phyloP scores from a whole-genome alignment of 345 rosid genomes.

The Eucalyptus pauciflora region DNA sequence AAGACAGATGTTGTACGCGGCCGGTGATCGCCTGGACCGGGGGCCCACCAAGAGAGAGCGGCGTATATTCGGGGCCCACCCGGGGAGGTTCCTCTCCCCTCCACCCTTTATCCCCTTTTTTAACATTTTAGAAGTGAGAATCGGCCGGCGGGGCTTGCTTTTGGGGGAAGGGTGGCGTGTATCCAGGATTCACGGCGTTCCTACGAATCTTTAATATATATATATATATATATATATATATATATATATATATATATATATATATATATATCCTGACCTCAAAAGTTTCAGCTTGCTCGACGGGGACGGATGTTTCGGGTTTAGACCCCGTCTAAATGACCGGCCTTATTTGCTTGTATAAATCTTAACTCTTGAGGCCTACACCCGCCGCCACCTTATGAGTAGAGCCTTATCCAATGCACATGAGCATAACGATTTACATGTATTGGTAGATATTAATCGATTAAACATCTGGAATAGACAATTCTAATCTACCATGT shows the following conservation, averaged over 20 bases:
- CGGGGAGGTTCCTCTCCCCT: background rate
- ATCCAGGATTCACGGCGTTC: background rate
- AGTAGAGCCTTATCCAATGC: too few relatives aligned
- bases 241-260: too few relatives aligned
- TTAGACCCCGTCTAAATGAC: background rate
- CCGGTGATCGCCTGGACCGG: background rate
- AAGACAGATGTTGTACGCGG: background rate
- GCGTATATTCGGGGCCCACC: background rate
- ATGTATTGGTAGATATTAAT: too few relatives aligned
- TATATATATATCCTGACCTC: background rate
- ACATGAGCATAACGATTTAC: fast-evolving
- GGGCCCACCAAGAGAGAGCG: background rate
- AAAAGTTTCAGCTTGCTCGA: background rate
- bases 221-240: too few relatives aligned
- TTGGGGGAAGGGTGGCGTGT: background rate
- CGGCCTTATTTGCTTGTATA: too few relatives aligned
- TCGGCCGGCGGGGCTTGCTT: background rate
- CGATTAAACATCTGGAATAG: too few relatives aligned
- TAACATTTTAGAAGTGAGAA: background rate
- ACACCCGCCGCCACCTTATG: fast-evolving
- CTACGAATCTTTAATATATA: background rate
- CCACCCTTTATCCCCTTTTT: fast-evolving
- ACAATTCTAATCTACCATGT: too few relatives aligned
- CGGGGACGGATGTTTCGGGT: background rate
- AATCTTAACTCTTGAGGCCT: too few relatives aligned